A percentile compares a stretch with the other conserved stretches of the same genome.
Evolutionary conservation across 805 yeast species (phyloP).

Genomic region (Candida vaughaniae): DNA sequence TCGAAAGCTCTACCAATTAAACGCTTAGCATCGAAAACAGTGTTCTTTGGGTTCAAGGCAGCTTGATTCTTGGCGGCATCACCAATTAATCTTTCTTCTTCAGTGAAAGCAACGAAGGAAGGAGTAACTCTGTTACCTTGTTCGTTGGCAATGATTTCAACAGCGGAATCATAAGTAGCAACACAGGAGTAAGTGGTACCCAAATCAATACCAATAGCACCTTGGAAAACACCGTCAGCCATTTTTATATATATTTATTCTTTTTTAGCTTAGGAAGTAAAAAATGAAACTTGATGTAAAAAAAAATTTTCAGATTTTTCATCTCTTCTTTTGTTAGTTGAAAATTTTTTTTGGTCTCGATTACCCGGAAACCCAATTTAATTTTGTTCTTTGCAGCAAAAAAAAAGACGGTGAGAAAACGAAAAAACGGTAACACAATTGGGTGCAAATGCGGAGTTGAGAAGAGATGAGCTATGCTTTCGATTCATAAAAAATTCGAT

Average conservation of each 20-base stretch:
- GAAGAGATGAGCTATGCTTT: too few species aligned
- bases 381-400: constrained; percentile 8
- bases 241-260: constrained; percentile 37
- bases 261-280: constrained; percentile 7
- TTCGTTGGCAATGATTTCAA: constrained; percentile 50
- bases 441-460: constrained; percentile 4
- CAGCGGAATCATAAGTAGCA: constrained; percentile 50
- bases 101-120: constrained; percentile 49
- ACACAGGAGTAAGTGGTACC: constrained; percentile 54
- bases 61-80: constrained; percentile 53
- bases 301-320: constrained; percentile 13
- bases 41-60: constrained; percentile 50
- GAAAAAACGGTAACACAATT: background rate
- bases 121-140: constrained; percentile 55
- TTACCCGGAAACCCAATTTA: constrained; percentile 7
- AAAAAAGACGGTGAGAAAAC: background rate
- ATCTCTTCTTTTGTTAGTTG: constrained; percentile 3
- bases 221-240: constrained; percentile 99
- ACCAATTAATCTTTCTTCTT: constrained; percentile 52
- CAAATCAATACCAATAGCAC: constrained; percentile 62
- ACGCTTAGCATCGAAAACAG: constrained; percentile 52
- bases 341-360: constrained; percentile 7
- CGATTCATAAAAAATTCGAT: constrained; percentile 5
- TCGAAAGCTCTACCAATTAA: constrained; percentile 60
- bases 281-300: constrained; percentile 7